These are phyloP conservation scores for Nitzschia putrida DNA, from an alignment of 108 stramenopile genomes.

Conservation along the genomic window DNA sequence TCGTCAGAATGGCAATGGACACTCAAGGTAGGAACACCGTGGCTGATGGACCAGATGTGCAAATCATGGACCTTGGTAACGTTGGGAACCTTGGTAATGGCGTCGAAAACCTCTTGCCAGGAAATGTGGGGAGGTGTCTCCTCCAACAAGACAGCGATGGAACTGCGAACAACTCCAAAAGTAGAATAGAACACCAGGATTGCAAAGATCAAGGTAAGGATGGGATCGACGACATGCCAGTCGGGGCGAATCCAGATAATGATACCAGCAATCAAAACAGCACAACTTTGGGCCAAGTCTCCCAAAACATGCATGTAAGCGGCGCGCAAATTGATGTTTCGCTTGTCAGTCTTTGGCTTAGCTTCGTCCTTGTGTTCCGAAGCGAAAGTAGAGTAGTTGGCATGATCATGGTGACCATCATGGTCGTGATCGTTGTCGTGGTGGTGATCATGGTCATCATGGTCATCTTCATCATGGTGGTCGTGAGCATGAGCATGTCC, in stretches of 20 bases:
- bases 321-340: conserved; percentile 89
- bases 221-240: conserved; percentile 89
- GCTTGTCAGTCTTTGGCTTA: conserved; percentile 24
- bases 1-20: conserved; percentile 49
- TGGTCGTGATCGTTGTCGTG: conserved; percentile 36
- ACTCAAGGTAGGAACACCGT: conserved; percentile 56
- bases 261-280: conserved; percentile 88
- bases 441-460: conserved; percentile 16
- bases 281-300: conserved; percentile 91
- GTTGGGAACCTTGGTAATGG: conserved; percentile 54
- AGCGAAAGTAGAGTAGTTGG: conserved; percentile 2
- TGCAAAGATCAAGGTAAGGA: conserved; percentile 91
- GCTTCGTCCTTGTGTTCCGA: conserved; percentile 10
- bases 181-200: conserved; percentile 85
- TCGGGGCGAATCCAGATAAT: conserved; percentile 87
- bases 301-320: conserved; percentile 94
- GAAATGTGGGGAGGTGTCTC: conserved; percentile 84
- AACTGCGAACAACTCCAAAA: conserved; percentile 61
- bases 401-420: conserved; percentile 41
- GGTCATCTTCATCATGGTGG: conserved; percentile 21
- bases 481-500: conserved; percentile 7
- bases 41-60: conserved; percentile 88
- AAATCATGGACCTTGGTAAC: conserved; percentile 88
- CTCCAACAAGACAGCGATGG: conserved; percentile 84
- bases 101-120: conserved; percentile 59